Evolutionary conservation across 2,329 filamentous ascomycete species (phyloP).

Genomic region (Byssoonygena ceratinophila): DNA sequence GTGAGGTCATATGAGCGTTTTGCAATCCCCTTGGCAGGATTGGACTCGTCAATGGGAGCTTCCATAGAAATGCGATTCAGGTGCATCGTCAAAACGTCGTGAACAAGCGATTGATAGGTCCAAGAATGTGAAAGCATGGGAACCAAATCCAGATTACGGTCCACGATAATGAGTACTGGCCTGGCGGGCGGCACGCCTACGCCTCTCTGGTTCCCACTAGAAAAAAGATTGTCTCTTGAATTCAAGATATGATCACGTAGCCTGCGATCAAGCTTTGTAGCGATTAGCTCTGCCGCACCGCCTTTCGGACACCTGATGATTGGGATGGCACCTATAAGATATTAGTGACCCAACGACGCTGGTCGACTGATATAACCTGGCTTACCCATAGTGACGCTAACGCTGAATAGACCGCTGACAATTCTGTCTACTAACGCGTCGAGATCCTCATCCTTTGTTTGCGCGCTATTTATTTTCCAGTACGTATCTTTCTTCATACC

Average conservation of each 20-base stretch:
- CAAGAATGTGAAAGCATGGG: slow-evolving; percentile 98
- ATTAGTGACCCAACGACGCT: slow-evolving; percentile 20
- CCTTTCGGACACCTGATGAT: slow-evolving; percentile 91
- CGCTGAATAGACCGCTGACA: slow-evolving; percentile 92
- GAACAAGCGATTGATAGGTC: slow-evolving; percentile 79
- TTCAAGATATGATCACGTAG: slow-evolving; percentile 93
- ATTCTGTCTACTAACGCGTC: slow-evolving; percentile 81
- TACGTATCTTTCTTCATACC: slow-evolving; percentile 91
- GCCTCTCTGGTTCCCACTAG: slow-evolving; percentile 46
- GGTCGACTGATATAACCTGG: not conserved
- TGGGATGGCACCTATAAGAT: slow-evolving; percentile 62
- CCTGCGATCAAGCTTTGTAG: slow-evolving; percentile 87
- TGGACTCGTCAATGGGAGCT: slow-evolving; percentile 64
- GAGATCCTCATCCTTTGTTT: slow-evolving; percentile 80
- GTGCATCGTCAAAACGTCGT: slow-evolving; percentile 65
- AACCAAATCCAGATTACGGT: slow-evolving; percentile 89
- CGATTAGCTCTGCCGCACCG: slow-evolving; percentile 86
- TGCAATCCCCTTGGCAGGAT: slow-evolving; percentile 60
- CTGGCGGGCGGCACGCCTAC: slow-evolving; percentile 59
- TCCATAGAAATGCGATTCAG: slow-evolving; percentile 93
- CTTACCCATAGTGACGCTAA: slow-evolving; percentile 93
- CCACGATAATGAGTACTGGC: slow-evolving; percentile 84
- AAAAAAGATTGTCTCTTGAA: slow-evolving; percentile 96
- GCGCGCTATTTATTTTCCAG: slow-evolving; percentile 88
- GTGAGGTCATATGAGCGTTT: slow-evolving; percentile 88